Base-by-base conservation (phyloP, 495 filamentous ascomycete species). In the Talaromyces stipitatus region DNA sequence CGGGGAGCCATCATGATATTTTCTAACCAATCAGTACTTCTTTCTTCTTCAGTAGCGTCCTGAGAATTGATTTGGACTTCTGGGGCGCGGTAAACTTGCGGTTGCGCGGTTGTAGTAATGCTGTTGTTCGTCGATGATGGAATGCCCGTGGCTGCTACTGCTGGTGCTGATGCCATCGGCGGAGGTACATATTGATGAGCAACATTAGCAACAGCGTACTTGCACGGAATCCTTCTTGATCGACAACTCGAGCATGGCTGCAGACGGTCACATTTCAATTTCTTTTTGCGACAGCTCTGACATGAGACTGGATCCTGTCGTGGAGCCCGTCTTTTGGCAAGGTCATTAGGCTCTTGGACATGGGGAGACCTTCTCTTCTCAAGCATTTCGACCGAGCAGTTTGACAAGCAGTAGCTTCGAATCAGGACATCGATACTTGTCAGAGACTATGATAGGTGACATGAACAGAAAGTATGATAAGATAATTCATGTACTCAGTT, bases 291-390 rank as follows among this genome's bases (percentile, higher is more conserved):
- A 55, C 74, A 78, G 11, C 59, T 65, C 41, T 73, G 71, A 54
- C 78, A 82, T 0, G 77, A 79, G 2, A 78, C 78, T 1, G 78
- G 78, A 32, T 79, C 74, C 58, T 77, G 77, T 56, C 77, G 64
- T 4, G 64, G 60, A 16, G 52, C 46, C n/a, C 63, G 66, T 54
- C 64, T 70, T 7, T 23, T 24, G 24, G n/a, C 23, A 11, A n/a
- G 14, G 7, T 22, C 23, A 22, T 26, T 14, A 2, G 51, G 16
- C 18, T 45, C 5, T n/a, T 23, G 10, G n/a, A 2, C 24, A 4
- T 14, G 28, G 24, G 22, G 11, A 16, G 23, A 6, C 22, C 46
- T 55, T 46, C 54, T 55, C 23, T 55, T 55, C 3, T 38, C 29
- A 24, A n/a, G 3, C 54, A 55, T 54, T 6, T 4, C 46, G 23